phyloP scores from a whole-genome alignment of 257 asterid species.

The Solanum microdontum region DNA sequence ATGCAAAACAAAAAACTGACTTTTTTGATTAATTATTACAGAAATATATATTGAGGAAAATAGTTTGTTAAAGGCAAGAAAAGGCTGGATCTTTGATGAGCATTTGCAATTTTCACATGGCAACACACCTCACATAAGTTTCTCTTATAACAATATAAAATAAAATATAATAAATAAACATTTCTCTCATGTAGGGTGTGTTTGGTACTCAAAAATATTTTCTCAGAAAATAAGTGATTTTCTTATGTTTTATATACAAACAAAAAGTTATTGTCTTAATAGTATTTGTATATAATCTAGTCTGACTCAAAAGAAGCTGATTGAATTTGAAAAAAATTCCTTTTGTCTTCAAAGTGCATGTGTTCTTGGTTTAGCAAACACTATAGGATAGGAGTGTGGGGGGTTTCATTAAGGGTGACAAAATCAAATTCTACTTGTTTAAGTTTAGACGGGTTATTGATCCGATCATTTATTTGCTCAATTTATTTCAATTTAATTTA shows the following conservation, averaged over 20 bases:
- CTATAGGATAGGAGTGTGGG: no score
- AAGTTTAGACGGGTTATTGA: no score
- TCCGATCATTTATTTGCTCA: no score
- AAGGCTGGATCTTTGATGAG: background rate
- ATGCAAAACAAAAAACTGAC: background rate
- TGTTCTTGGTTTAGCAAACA: background rate
- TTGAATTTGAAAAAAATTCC: no score
- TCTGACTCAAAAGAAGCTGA: background rate
- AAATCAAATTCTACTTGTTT: no score
- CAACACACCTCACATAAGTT: background rate
- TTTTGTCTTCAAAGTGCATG: background rate
- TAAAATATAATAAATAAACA: background rate
- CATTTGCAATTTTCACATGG: background rate
- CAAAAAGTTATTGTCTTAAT: background rate
- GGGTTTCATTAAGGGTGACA: no score
- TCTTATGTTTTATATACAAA: background rate
- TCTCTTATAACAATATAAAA: background rate
- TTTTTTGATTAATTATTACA: background rate
- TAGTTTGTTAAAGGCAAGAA: background rate
- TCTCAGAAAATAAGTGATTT: accelerated
- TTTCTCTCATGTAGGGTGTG: background rate
- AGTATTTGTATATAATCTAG: background rate
- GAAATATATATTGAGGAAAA: background rate
- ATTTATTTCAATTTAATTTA: no score
- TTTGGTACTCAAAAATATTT: background rate